phyloP scores from a whole-genome alignment of 805 yeast species.

The Wickerhamia fluorescens region DNA sequence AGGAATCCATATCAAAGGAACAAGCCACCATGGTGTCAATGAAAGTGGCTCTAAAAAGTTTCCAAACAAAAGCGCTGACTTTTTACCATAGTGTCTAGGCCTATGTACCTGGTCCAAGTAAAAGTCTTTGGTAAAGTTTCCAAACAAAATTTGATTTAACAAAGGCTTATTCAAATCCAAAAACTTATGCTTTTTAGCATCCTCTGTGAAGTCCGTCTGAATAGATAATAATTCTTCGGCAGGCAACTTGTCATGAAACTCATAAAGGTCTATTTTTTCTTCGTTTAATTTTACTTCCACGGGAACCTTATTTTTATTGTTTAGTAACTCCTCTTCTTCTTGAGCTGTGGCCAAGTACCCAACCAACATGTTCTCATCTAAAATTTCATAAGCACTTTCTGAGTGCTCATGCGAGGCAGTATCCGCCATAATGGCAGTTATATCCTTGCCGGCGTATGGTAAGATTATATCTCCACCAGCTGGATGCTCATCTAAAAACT shows the following conservation, averaged over 20 bases:
- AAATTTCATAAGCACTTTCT: slow-evolving; percentile 77
- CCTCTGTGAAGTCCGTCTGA: slow-evolving; percentile 71
- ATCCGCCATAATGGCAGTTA: slow-evolving; percentile 74
- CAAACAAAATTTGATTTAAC: slow-evolving; percentile 68
- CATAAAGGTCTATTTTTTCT: slow-evolving; percentile 25
- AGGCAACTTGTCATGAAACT: slow-evolving; percentile 58
- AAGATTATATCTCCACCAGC: slow-evolving; percentile 55
- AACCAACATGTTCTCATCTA: slow-evolving; percentile 71
- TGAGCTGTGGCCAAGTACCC: slow-evolving; percentile 78
- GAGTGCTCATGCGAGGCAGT: slow-evolving; percentile 68
- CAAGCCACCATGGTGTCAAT: slow-evolving; percentile 90
- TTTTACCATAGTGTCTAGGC: slow-evolving; percentile 96
- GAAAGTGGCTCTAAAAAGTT: slow-evolving; percentile 89
- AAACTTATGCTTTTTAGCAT: slow-evolving; percentile 72
- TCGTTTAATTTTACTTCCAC: slow-evolving; percentile 47
- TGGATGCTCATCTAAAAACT: slow-evolving; percentile 66
- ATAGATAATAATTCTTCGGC: slow-evolving; percentile 65
- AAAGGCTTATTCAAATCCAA: slow-evolving; percentile 80
- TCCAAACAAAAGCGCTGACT: slow-evolving; percentile 94
- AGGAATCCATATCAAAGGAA: slow-evolving; percentile 86
- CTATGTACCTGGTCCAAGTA: slow-evolving; percentile 95
- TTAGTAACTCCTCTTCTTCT: slow-evolving; percentile 66
- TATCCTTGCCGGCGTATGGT: slow-evolving; percentile 53
- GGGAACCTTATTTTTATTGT: slow-evolving; percentile 49
- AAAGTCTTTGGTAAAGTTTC: slow-evolving; percentile 77